Base-by-base conservation (phyloP, 192 early-diverging fungal genomes). In the Spizellomyces punctatus region DNA sequence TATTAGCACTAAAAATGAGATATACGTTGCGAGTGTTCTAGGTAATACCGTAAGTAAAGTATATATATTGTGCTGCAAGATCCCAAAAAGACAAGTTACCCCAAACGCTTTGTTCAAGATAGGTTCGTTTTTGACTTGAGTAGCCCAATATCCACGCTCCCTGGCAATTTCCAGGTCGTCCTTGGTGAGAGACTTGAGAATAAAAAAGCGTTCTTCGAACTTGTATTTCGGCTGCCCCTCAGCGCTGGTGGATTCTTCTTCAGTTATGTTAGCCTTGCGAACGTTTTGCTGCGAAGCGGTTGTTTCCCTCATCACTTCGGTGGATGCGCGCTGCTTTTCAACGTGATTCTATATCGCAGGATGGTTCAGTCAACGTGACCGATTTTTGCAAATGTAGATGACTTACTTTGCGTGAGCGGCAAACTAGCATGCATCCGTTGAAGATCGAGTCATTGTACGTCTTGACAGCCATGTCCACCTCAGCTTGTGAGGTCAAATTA, bases 1-100 rank as follows among this genome's bases (percentile, higher is more conserved):
- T 71, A 47, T 76, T 76, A 17, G 75, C 75, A 21, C 58, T 52
- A 42, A 76, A 76, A n/a, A 76, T 75, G 14, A 76, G 71, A 27
- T 75, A 76, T n/a, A 76, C 75, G 41, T 71, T 45, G 2, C 36
- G 10, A 43, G 75, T 56, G 19, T 67, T 76, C 72, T 74, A 41
- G 50, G 63, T 36, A 21, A 41, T 4, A 63, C 6, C 16, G 6
- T 56, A 56, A 19, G 54, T 36, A n/a, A n/a, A n/a, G n/a, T n/a
- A n/a, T n/a, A n/a, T 3, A 36, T 3, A 36, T 0, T 36, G 27
- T 36, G 27, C 27, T 36, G 0, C 27, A 36, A 3, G 27, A 36
- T 36, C 1, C 1, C 1, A 3, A 36, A 36, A 36, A 3, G 27
- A 36, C 72, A 72, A 6, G 8, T 5, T 74, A 74, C 73, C 61